Conservation (phyloP, 768 basidiomycete genomes). For the Russula lepida region DNA sequence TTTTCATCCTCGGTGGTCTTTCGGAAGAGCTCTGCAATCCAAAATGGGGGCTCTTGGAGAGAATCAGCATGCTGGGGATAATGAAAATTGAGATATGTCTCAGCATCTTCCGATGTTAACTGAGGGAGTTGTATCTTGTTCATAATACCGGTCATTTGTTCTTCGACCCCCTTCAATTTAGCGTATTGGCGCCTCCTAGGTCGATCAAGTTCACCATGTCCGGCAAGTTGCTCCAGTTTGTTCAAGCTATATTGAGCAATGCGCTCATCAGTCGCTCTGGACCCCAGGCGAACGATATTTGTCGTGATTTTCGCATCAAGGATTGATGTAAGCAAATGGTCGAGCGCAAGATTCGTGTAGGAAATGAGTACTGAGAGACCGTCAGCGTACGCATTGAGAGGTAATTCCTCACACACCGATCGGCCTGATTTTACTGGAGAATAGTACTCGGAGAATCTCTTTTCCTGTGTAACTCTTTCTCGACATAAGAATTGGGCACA, state of each 20-base stretch:
- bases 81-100: slow-evolving; percentile 34
- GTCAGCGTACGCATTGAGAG: not conserved
- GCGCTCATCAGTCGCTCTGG: slow-evolving; percentile 51
- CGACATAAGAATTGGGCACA: not conserved
- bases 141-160: slow-evolving; percentile 42
- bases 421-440: slow-evolving; percentile 42
- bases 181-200: slow-evolving; percentile 29
- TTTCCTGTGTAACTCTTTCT: slow-evolving; percentile 56
- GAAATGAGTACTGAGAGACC: slow-evolving; percentile 38
- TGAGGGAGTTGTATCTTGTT: slow-evolving; percentile 21
- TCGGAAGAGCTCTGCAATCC: slow-evolving; percentile 9
- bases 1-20: slow-evolving; percentile 2
- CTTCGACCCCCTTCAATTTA: slow-evolving; percentile 38
- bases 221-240: slow-evolving; percentile 41
- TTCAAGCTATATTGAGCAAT: slow-evolving; percentile 56
- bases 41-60: slow-evolving; percentile 35
- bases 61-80: slow-evolving; percentile 42
- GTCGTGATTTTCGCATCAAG: slow-evolving; percentile 57
- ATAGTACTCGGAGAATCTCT: slow-evolving; percentile 60
- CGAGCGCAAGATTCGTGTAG: slow-evolving; percentile 74
- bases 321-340: slow-evolving; percentile 59
- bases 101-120: slow-evolving; percentile 27
- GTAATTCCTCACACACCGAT: slow-evolving; percentile 30
- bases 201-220: slow-evolving; percentile 35
- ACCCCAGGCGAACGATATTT: slow-evolving; percentile 59